Evolutionary conservation across 345 rosid species (phyloP).

Genomic region (Lenwebbia sp.): DNA sequence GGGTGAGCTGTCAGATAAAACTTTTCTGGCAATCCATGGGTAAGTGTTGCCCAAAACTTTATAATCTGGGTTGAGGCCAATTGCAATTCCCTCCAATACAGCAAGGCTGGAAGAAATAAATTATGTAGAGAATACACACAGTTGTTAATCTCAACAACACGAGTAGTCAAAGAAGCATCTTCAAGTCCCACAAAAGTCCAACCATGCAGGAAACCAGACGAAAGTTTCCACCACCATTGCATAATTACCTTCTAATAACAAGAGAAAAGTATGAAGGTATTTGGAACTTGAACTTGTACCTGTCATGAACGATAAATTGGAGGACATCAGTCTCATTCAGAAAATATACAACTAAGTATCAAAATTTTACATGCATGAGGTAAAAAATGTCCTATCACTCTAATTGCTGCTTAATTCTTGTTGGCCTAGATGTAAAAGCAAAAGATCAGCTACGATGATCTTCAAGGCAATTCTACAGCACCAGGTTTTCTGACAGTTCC

Average conservation of each 20-base stretch:
- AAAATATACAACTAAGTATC: neutral
- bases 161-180: neutral
- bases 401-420: neutral
- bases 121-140: neutral
- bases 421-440: neutral
- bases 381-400: neutral
- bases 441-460: neutral
- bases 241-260: conserved; percentile 73
- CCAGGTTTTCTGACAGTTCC: neutral
- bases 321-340: neutral
- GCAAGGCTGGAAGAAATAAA: conserved; percentile 55
- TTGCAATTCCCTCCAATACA: conserved; percentile 92
- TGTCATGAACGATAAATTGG: conserved; percentile 26
- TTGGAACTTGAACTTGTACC: conserved; percentile 92
- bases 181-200: neutral
- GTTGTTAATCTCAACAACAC: neutral
- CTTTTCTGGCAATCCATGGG: conserved; percentile 97
- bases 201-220: neutral
- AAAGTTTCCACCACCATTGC: neutral
- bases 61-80: conserved; percentile 66
- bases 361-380: neutral
- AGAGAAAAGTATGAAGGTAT: conserved; percentile 94
- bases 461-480: neutral
- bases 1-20: conserved; percentile 79
- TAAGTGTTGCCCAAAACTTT: conserved; percentile 93